Evolutionary conservation across 495 filamentous ascomycete genomes (phyloP).

Genomic region (Podospora tetraspora): DNA sequence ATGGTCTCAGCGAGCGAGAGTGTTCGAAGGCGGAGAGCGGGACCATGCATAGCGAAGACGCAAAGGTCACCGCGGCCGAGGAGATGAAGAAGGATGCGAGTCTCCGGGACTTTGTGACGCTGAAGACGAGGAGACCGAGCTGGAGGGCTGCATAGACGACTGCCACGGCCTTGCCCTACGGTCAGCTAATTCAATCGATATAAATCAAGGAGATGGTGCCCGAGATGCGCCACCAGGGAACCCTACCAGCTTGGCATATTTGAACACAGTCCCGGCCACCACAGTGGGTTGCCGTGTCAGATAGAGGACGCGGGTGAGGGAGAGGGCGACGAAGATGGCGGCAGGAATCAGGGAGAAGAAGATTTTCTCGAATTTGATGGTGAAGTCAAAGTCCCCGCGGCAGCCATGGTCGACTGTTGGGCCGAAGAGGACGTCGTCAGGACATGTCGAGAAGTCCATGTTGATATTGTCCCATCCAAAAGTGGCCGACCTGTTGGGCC

Average conservation of each 20-base stretch:
- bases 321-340: slow-evolving; percentile 35
- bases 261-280: slow-evolving; percentile 33
- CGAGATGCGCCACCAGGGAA: background rate
- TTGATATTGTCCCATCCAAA: background rate
- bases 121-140: slow-evolving; percentile 31
- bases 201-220: background rate
- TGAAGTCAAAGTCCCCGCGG: slow-evolving; percentile 43
- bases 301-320: slow-evolving; percentile 31
- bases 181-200: background rate
- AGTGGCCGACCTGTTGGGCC: background rate
- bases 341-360: slow-evolving; percentile 43
- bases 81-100: slow-evolving; percentile 24
- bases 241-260: slow-evolving; percentile 34
- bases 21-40: slow-evolving; percentile 56
- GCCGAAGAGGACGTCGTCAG: slow-evolving; percentile 20
- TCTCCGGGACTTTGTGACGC: slow-evolving; percentile 11
- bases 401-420: slow-evolving; percentile 20
- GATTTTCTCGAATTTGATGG: slow-evolving; percentile 41
- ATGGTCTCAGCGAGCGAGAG: slow-evolving; percentile 48
- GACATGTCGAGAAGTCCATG: slow-evolving; percentile 26
- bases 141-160: slow-evolving; percentile 14
- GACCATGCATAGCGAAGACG: slow-evolving; percentile 30
- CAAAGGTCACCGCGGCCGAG: slow-evolving; percentile 27
- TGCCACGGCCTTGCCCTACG: slow-evolving; percentile 5
- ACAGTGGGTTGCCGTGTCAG: slow-evolving; percentile 31